Percentiles rank a stretch among this genome's conserved stretches.
Evolutionary conservation across 306 rosid species (phyloP).

Genomic region (Prunus armeniaca): DNA sequence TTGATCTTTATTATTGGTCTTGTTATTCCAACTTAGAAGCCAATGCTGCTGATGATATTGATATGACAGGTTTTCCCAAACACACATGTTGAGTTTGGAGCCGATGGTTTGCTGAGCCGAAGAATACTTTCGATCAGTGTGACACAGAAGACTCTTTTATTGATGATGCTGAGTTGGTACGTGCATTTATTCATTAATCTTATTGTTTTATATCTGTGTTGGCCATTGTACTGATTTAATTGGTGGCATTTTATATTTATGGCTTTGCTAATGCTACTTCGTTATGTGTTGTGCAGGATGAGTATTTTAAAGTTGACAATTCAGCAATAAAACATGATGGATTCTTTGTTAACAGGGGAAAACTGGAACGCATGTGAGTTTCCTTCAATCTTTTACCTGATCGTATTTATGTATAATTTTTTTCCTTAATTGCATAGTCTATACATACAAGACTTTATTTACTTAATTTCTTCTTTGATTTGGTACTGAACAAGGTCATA

Average conservation of each 20-base stretch:
- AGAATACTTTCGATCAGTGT: no score
- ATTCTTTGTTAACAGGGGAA: conserved; percentile 92
- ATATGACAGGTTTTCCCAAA: no score
- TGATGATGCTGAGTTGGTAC: conserved; percentile 94
- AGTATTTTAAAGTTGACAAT: conserved; percentile 92
- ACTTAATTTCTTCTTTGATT: background rate
- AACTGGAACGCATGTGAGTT: conserved; percentile 86
- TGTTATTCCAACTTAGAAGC: no score
- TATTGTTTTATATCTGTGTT: conserved; percentile 19
- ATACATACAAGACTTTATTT: background rate
- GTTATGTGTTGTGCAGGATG: conserved; percentile 69
- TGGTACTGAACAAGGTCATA: background rate
- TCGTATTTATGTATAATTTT: background rate
- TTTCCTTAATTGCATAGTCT: background rate
- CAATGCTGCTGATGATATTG: no score
- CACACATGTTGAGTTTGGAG: no score
- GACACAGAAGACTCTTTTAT: conserved; percentile 85
- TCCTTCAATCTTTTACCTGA: conserved; percentile 4
- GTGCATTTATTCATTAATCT: conserved; percentile 24
- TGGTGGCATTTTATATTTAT: conserved; percentile 4
- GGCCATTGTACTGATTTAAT: conserved; percentile 22
- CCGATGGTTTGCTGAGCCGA: no score
- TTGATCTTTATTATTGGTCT: no score
- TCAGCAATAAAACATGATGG: conserved; percentile 92
- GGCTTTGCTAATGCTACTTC: conserved; percentile 15